These are phyloP conservation scores for Fusarium penzigii DNA, from an alignment of 2,329 filamentous ascomycete species.

Conservation along the genomic window DNA sequence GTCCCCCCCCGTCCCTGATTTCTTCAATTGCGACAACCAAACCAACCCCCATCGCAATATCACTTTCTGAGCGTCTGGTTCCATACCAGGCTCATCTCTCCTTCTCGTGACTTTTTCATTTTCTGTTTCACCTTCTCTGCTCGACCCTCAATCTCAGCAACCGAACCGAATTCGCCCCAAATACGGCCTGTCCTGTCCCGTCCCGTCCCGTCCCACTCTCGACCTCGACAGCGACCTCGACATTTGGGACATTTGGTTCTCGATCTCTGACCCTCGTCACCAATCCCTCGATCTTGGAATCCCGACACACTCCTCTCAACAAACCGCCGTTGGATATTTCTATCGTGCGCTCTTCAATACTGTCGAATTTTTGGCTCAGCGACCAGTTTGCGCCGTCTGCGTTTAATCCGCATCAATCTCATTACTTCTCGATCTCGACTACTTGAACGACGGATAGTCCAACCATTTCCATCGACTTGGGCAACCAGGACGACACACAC, in stretches of 20 bases:
- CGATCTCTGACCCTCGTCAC: constrained; percentile 12
- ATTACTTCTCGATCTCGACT: too few species aligned
- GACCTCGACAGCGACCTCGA: too few species aligned
- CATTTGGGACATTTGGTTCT: neutral
- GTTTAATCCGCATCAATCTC: too few species aligned
- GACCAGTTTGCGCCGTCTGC: too few species aligned
- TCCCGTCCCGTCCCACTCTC: too few species aligned
- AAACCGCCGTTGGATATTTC: constrained; percentile 5
- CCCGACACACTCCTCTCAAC: constrained; percentile 8
- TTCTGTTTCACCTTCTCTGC: constrained; percentile 15
- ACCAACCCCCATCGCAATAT: constrained; percentile 25
- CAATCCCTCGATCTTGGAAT: constrained; percentile 9
- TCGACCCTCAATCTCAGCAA: constrained; percentile 3
- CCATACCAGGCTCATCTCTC: constrained; percentile 9
- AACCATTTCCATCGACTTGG: constrained; percentile 4
- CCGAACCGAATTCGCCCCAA: too few species aligned
- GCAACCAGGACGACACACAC: constrained; percentile 2
- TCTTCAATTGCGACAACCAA: constrained; percentile 29
- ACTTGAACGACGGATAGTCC: too few species aligned
- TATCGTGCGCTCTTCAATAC: neutral
- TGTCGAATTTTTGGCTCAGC: neutral
- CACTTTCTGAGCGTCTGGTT: constrained; percentile 13
- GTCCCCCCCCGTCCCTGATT: constrained; percentile 21
- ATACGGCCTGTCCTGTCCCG: too few species aligned
- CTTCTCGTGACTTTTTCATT: constrained; percentile 7